Evolutionary conservation across 2,329 filamentous ascomycete species (phyloP).

Genomic region (Talaromyces sp.): DNA sequence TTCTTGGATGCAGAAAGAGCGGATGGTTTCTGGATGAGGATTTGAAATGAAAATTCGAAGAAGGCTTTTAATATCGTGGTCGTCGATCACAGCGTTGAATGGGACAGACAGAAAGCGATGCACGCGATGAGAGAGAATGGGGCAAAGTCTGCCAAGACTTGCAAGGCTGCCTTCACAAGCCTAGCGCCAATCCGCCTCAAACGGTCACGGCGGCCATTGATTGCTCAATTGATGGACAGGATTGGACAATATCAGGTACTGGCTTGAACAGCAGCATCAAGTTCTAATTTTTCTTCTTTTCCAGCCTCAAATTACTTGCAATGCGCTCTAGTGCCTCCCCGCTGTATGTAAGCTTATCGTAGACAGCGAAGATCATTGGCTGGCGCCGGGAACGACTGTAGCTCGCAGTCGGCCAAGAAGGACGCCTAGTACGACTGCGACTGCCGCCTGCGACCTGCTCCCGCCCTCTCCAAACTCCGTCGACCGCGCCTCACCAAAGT

Average conservation of each 20-base stretch:
- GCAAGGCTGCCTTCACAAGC: conserved; percentile 9
- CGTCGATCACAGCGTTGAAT: neutral
- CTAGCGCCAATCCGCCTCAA: conserved; percentile 11
- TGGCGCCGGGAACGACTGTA: conserved; percentile 12
- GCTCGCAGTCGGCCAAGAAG: conserved; percentile 14
- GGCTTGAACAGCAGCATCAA: neutral
- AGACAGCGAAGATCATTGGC: conserved; percentile 5
- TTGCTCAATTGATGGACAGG: neutral
- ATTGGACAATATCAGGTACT: neutral
- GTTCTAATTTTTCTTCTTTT: too few relatives aligned
- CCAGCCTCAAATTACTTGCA: neutral
- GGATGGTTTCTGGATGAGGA: neutral
- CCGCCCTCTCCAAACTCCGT: conserved; percentile 2
- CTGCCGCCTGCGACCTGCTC: conserved; percentile 11
- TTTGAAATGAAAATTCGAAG: neutral
- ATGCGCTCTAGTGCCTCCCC: neutral
- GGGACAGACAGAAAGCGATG: neutral
- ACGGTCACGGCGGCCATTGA: neutral
- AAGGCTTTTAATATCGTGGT: neutral
- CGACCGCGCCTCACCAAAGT: conserved; percentile 14
- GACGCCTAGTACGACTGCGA: neutral
- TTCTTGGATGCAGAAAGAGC: conserved; percentile 31
- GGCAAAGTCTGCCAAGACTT: conserved; percentile 14
- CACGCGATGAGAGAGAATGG: conserved; percentile 3
- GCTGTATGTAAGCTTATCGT: neutral